Base-by-base conservation (phyloP, 768 basidiomycete genomes). In the Leccinum subgranulosum region DNA sequence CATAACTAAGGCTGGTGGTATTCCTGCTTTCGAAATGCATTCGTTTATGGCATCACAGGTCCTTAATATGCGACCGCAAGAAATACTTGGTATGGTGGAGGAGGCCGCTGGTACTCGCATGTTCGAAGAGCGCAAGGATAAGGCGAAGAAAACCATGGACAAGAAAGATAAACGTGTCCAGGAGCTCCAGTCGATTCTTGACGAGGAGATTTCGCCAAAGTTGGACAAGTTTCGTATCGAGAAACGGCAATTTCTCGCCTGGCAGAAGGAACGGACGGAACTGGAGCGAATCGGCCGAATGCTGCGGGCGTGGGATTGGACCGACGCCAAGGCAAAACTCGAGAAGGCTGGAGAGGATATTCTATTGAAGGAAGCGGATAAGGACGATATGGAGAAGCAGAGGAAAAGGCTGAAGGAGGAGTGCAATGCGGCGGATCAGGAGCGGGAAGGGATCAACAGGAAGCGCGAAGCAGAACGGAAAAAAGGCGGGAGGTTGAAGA, bases 51-150 rank as follows among this genome's bases (percentile, higher is more conserved):
- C 39, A 7, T 36, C 53, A 27, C 29, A 60, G 88, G 90, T 93
- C 4, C 84, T 99, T 50, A 98, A 98, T 73, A 98, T 99, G 97
- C 88, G 92, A 25, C 95, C 97, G 0, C 89, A 90, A 77, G 97
- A 99, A 71, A 96, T 98, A 59, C 82, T 99, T 12, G 93, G 94
- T 1, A 96, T 99, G 91, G 92, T 98, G 3, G 97, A 98, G 73
- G 97, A 99, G 71, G 97, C 97, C 0, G 93, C 95, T 0, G 97
- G 97, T 6, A 99, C 97, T 28, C 87, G 94, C 27, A 98, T 98
- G 97, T 99, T 98, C 66, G 97, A 99, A 71, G 96, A 98, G 54
- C 85, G 92, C 17, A 99, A 98, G 69, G 94, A 97, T 70, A 97
- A 97, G 72, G 95, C 96, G 7, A 83, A 88, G 68, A 93, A 90